Percentiles rank a stretch among this genome's conserved stretches.
Evolutionary conservation across 108 stramenopile species (phyloP).

Genomic region (Skeletonema tropicum): DNA sequence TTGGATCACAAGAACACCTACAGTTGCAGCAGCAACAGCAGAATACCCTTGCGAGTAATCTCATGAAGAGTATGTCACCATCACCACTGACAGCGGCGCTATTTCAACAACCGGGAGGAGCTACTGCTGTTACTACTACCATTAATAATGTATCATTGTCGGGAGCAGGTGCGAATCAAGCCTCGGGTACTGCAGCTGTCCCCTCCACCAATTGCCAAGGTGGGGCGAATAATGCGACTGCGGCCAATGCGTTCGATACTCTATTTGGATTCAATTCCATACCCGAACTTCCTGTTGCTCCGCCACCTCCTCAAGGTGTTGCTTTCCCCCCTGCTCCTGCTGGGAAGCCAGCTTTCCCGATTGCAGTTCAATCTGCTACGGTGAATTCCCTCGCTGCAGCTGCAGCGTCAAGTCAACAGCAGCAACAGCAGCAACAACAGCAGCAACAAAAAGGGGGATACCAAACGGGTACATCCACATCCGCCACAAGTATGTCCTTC

Average conservation of each 20-base stretch:
- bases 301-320: neutral
- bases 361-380: neutral
- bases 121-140: neutral
- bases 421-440: slow-evolving; percentile 34
- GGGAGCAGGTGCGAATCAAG: slow-evolving; percentile 3
- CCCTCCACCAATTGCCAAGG: neutral
- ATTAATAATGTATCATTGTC: neutral
- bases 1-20: slow-evolving; percentile 39
- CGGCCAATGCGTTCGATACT: slow-evolving; percentile 10
- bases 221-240: neutral
- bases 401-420: neutral
- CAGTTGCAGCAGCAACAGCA: slow-evolving; percentile 22
- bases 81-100: neutral
- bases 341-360: neutral
- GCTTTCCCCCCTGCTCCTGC: slow-evolving; percentile 1
- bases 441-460: slow-evolving; percentile 12
- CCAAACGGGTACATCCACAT: slow-evolving; percentile 10
- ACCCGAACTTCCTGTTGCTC: slow-evolving; percentile 9
- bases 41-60: neutral
- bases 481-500: slow-evolving; percentile 6
- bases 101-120: neutral
- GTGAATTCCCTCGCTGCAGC: neutral
- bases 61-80: neutral
- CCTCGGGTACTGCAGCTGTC: slow-evolving; percentile 6
- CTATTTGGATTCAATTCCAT: slow-evolving; percentile 18